Conservation (phyloP, 2,329 filamentous ascomycete genomes). For the Diaporthe longicolla region DNA sequence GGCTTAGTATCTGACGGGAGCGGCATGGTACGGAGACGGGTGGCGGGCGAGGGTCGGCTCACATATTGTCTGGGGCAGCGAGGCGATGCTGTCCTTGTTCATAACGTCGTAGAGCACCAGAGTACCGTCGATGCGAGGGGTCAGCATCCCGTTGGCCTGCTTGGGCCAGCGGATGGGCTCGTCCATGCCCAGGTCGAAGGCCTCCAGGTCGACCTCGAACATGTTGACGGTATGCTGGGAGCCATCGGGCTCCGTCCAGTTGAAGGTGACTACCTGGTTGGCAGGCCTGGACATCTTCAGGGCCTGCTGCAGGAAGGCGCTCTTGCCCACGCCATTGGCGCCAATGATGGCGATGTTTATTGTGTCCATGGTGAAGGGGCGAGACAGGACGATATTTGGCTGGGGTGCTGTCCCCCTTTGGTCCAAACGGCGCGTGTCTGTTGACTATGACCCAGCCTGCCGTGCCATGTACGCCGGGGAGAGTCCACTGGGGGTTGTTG, state of each 20-base stretch:
- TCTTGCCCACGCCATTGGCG: conserved; percentile 76
- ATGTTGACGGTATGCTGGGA: conserved; percentile 71
- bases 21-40: conserved; percentile 2
- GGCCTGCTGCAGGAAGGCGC: conserved; percentile 75
- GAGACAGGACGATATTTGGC: neutral
- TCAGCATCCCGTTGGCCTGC: conserved; percentile 77
- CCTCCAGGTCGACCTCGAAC: conserved; percentile 76
- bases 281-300: conserved; percentile 69
- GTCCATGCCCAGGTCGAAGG: conserved; percentile 71
- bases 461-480: conserved; percentile 35
- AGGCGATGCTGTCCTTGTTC: conserved; percentile 80
- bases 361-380: conserved; percentile 63
- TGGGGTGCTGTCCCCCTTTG: conserved; percentile 20
- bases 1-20: conserved; percentile 35
- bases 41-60: conserved; percentile 57
- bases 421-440: conserved; percentile 34
- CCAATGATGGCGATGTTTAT: conserved; percentile 78
- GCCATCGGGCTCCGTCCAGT: conserved; percentile 72
- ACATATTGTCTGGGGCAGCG: conserved; percentile 85
- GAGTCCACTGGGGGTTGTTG: conserved; percentile 32
- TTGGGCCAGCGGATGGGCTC: conserved; percentile 76
- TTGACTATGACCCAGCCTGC: conserved; percentile 36
- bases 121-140: conserved; percentile 85
- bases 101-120: conserved; percentile 91
- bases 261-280: conserved; percentile 64